Evolutionary conservation across 176 grass and related monocot genomes (phyloP), one percentile per base, ranked within the genome.

Genomic region (maize (Zea mays)): DNA sequence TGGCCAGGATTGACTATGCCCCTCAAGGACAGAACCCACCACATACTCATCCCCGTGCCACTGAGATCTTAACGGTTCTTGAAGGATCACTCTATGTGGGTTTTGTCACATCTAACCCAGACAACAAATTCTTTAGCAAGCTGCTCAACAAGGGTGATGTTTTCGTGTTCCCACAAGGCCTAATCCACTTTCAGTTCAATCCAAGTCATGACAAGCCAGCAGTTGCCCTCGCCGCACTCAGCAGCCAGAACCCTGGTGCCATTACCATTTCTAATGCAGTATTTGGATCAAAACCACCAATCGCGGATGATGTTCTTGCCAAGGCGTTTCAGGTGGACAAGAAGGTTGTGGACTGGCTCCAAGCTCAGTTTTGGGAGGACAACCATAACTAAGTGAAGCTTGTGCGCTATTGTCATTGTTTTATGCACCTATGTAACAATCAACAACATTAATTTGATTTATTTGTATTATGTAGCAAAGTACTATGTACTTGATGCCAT

Each of bases 271-370:
- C 57, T 10, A 79, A n/a, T 16, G 48, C 69, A 2, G 44, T 74
- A 16, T 81, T 81, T 16, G 79, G 77, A 20, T 50, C 79, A 4
- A 76, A 82, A 6, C 72, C 48, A 42, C 48, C 68, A 0, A 80
- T 80, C 2, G 12, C 83, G 1, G 72, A 87, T 13, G 72, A 77
- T 38, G 71, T 81, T 9, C 62, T 86, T 8, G 71, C 62, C 27
- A 81, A 86, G 78, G 62, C 84, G 4, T 86, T 86, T 65, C 62
- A 86, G 10, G 54, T 86, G 41, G 79, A 87, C 12, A 87, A 82
- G 44, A 62, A 44, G n/a, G 68, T 21, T 12, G 49, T 77, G 21
- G 84, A 86, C 17, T 83, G 78, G 78, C 78, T 80, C 3, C 66
- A 71, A 20, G 41, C 65, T 48, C 78, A 80, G 4, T 80, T 80